Base-by-base conservation (phyloP, 768 basidiomycete genomes). In the Suillus luteus region DNA sequence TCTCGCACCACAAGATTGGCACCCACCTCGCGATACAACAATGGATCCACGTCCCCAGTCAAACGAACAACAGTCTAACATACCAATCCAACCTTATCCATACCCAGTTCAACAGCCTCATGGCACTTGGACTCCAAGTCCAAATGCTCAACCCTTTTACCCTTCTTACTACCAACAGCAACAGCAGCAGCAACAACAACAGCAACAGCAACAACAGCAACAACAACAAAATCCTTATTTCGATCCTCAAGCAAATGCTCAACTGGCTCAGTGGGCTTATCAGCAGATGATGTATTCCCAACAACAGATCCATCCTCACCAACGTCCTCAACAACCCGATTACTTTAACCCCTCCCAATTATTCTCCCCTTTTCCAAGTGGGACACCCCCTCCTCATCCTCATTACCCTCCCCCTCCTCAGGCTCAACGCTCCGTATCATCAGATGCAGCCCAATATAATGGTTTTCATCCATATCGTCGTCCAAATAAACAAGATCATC, bases 281-380 rank as follows among this genome's bases (percentile, higher is more conserved):
- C 92, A 93, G 76, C 92, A 93, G 71, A 93, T 93, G 92, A 87
- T 94, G 87, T 90, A 86, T 78, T 87, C 85, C 70, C 87, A 87
- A 55, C 85, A 86, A 55, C 79, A 79, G 64, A 78, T 81, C n/a
- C 80, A 85, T 68, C 72, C 73, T 10, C 73, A 73, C 41, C 60
- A 49, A 10, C 81, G 79, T 66, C 75, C 81, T 70, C 37, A 69
- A 67, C 33, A 62, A 72, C 51, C 78, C 52, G 88, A 89, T 55
- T 89, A 84, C 76, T 89, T 85, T 69, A 73, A 81, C n/a, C 85
- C 82, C 68, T 80, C 79, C 71, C 86, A 83, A 66, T 77, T 84
- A 64, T 91, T 88, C 75, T 86, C 80, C 73, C 83, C 85, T 9
- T 91, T 90, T 65, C 87, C 88, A 10, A 88, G 84, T 70, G 84